Conservation (phyloP, 208 protist genomes). For the Trypanosoma boissoni region DNA sequence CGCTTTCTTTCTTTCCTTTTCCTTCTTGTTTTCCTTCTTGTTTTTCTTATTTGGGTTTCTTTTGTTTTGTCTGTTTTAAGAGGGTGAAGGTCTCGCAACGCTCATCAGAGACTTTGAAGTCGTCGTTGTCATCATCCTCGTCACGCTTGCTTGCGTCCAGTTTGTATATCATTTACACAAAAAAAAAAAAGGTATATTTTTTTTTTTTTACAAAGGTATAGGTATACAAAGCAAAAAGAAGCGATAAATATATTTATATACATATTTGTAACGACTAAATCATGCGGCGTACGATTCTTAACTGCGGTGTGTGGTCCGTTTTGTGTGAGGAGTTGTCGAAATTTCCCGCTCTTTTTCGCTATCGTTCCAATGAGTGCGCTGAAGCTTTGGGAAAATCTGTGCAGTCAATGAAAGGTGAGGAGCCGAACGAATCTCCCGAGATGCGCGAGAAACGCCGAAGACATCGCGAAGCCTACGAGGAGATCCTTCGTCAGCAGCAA, state of each 20-base stretch:
- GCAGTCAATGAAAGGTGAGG: constrained; percentile 48
- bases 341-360: constrained; percentile 35
- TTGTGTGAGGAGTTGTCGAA: constrained; percentile 50
- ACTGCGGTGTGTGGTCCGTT: constrained; percentile 34
- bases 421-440: constrained; percentile 33
- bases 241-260: constrained; percentile 3
- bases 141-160: neutral
- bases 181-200: neutral
- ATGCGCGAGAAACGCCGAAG: constrained; percentile 38
- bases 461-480: constrained; percentile 65
- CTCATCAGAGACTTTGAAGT: neutral
- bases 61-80: neutral
- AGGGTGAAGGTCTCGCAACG: no score
- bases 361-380: constrained; percentile 30
- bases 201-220: neutral
- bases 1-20: neutral
- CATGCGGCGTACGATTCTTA: constrained; percentile 26
- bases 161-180: neutral
- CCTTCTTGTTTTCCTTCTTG: neutral
- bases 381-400: constrained; percentile 34
- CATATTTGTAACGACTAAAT: neutral
- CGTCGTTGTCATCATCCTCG: neutral
- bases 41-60: neutral
- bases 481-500: constrained; percentile 34
- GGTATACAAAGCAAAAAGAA: no score